Evolutionary conservation across 768 basidiomycete genomes (phyloP).

Genomic region (Gloeopeniophorella convolvens): DNA sequence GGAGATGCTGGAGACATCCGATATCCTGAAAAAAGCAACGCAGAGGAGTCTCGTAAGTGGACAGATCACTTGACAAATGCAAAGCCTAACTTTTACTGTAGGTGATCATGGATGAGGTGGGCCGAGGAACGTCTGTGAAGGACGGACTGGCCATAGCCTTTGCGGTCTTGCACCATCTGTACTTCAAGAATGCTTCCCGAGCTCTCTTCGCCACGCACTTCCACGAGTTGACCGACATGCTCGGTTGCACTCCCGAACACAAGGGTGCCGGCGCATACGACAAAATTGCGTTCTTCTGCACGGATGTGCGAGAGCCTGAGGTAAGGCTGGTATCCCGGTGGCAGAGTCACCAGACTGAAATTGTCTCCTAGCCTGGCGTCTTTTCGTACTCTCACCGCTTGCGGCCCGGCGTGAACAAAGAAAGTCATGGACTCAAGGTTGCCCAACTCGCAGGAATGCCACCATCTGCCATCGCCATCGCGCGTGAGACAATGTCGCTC

Average conservation of each 20-base stretch:
- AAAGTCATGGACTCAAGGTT: constrained; percentile 89
- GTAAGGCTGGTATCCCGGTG: constrained; percentile 36
- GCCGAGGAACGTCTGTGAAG: constrained; percentile 85
- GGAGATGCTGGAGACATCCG: constrained; percentile 93
- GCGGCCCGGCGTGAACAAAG: constrained; percentile 75
- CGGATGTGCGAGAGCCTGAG: constrained; percentile 71
- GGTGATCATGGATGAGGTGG: constrained; percentile 99
- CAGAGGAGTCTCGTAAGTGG: constrained; percentile 66
- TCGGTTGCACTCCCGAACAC: constrained; percentile 49
- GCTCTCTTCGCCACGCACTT: constrained; percentile 99
- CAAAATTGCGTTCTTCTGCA: constrained; percentile 81
- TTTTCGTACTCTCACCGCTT: constrained; percentile 84
- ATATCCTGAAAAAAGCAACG: constrained; percentile 83
- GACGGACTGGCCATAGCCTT: constrained; percentile 95
- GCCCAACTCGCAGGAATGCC: constrained; percentile 87
- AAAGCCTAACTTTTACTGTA: constrained; percentile 26
- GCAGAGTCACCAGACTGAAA: background rate
- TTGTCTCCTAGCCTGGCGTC: constrained; percentile 48
- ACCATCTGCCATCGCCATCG: constrained; percentile 48
- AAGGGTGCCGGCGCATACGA: constrained; percentile 43
- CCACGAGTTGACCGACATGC: constrained; percentile 84
- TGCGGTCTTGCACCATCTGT: constrained; percentile 78
- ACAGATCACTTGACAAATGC: background rate
- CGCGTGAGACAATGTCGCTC: constrained; percentile 44
- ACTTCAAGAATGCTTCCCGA: constrained; percentile 63